These are phyloP conservation scores for Vicia faba DNA, from an alignment of 306 rosid species.

Conservation along the genomic window DNA sequence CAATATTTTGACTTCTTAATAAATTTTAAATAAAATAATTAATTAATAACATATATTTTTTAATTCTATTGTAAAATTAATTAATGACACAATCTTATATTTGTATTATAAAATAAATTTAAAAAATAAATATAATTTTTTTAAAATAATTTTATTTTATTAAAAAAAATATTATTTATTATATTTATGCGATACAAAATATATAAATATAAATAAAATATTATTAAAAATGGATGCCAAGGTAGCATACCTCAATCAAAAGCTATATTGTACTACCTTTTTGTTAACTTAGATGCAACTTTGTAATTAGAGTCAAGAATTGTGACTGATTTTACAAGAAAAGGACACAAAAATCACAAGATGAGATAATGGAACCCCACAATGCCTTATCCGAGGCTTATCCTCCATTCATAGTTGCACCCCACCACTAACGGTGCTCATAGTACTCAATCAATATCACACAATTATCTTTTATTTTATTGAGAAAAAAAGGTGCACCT, in stretches of 20 bases:
- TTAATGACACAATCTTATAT: too few relatives aligned
- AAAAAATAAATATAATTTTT: too few relatives aligned
- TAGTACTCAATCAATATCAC: conserved; percentile 37
- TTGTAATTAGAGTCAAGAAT: conserved; percentile 30
- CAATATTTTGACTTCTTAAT: too few relatives aligned
- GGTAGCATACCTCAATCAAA: neutral
- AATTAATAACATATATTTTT: too few relatives aligned
- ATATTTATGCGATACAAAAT: too few relatives aligned
- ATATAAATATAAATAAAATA: neutral
- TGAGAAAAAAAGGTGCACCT: conserved; percentile 19
- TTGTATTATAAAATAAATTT: too few relatives aligned
- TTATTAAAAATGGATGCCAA: too few relatives aligned
- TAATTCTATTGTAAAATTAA: too few relatives aligned
- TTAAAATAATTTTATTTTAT: too few relatives aligned
- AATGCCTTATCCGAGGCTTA: conserved; percentile 65
- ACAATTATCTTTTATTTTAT: conserved; percentile 31
- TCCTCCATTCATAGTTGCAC: conserved; percentile 53
- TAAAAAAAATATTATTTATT: too few relatives aligned
- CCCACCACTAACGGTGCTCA: conserved; percentile 54
- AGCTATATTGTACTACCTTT: neutral
- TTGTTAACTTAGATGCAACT: conserved; percentile 20
- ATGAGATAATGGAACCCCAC: conserved; percentile 64
- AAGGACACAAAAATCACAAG: conserved; percentile 18
- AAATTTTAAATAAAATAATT: too few relatives aligned
- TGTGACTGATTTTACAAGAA: conserved; percentile 34